These are phyloP conservation scores for Claviceps africana DNA, from an alignment of 2,329 filamentous ascomycete species.

Conservation along the genomic window DNA sequence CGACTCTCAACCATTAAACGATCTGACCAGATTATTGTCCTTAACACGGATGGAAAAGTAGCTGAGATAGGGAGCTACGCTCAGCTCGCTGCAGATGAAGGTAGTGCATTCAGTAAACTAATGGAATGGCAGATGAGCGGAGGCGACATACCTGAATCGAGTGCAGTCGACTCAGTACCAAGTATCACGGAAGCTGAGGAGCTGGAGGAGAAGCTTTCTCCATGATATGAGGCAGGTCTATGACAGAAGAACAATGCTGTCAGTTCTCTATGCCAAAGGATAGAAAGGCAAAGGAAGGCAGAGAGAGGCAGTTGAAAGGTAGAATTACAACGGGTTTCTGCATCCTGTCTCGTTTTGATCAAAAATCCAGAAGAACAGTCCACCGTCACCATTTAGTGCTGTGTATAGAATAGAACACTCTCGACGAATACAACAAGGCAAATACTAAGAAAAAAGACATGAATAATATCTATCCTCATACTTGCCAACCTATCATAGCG, in stretches of 20 bases:
- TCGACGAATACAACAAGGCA: background rate
- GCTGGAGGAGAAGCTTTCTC: slow-evolving; percentile 30
- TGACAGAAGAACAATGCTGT: background rate
- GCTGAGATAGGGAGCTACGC: slow-evolving; percentile 81
- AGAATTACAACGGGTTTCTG: background rate
- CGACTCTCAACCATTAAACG: slow-evolving; percentile 92
- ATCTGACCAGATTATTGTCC: slow-evolving; percentile 85
- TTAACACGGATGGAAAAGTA: slow-evolving; percentile 73
- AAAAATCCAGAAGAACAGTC: background rate
- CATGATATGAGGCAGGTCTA: slow-evolving; percentile 10
- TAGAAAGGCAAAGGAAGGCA: background rate
- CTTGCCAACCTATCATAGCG: too few species aligned
- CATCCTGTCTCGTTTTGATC: background rate
- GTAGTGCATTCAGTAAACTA: slow-evolving; percentile 81
- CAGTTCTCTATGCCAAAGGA: background rate
- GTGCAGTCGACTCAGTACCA: slow-evolving; percentile 17
- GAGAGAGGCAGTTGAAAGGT: background rate
- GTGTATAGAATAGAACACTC: background rate
- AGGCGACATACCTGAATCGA: slow-evolving; percentile 44
- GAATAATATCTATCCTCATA: too few species aligned
- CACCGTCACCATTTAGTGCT: background rate
- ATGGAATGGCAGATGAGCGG: slow-evolving; percentile 99
- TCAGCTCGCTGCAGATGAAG: slow-evolving; percentile 55
- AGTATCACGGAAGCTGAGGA: slow-evolving; percentile 38
- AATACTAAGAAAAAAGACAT: background rate